Percentiles rank a stretch among this genome's conserved stretches.
Conservation (phyloP, 1,139 yeast species). For the Eremothecium sinecaudum region DNA sequence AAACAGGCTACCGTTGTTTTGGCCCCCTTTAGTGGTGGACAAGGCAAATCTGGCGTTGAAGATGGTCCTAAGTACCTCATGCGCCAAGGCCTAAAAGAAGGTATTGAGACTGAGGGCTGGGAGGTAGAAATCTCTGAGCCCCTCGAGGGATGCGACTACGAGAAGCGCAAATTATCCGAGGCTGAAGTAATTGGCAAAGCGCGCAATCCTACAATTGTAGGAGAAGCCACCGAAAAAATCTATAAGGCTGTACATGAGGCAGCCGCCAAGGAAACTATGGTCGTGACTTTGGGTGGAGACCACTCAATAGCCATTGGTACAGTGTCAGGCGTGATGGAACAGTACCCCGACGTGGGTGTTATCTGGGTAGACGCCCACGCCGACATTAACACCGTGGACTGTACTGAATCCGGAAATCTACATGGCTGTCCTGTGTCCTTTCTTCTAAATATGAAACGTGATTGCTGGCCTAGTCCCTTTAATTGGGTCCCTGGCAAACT, state of each 20-base stretch:
- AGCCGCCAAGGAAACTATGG: conserved; percentile 47
- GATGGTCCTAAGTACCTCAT: conserved; percentile 80
- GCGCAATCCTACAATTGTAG: conserved; percentile 71
- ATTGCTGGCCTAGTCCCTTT: conserved; percentile 55
- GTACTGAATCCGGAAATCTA: conserved; percentile 81
- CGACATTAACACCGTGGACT: conserved; percentile 83
- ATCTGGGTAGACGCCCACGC: conserved; percentile 99
- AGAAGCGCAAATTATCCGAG: conserved; percentile 32
- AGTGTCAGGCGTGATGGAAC: conserved; percentile 68
- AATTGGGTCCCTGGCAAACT: conserved; percentile 70
- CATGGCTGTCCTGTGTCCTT: conserved; percentile 97
- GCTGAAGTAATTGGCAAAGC: conserved; percentile 46
- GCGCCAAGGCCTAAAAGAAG: conserved; percentile 58
- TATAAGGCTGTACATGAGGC: conserved; percentile 47
- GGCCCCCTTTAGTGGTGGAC: conserved; percentile 97
- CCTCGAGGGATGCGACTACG: conserved; percentile 42
- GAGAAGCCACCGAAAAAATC: conserved; percentile 58
- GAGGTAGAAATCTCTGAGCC: conserved; percentile 48
- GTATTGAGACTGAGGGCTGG: conserved; percentile 68
- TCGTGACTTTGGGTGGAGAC: conserved; percentile 91
- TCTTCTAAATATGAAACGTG: conserved; percentile 58
- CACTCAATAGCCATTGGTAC: conserved; percentile 96
- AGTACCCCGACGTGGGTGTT: conserved; percentile 79
- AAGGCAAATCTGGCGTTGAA: conserved; percentile 88
- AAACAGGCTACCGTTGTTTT: conserved; percentile 55